Evolutionary conservation across 345 rosid genomes (phyloP).

Genomic region (Sonneratia caseolaris): DNA sequence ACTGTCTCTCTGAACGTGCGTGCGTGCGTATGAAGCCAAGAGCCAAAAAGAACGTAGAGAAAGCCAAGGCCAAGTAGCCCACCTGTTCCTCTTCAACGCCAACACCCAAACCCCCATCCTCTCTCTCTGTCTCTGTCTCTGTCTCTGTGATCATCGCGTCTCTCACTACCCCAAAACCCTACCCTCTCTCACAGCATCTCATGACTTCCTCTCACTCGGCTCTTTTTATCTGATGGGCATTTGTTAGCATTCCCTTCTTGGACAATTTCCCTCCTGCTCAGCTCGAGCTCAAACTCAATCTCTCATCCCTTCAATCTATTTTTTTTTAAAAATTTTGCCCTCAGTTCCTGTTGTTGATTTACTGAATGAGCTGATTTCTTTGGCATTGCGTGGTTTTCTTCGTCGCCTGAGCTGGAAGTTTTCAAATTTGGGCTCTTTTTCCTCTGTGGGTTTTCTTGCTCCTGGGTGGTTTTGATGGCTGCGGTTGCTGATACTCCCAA

Average conservation of each 20-base stretch:
- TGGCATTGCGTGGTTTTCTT: not conserved
- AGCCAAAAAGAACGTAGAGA: too few relatives aligned
- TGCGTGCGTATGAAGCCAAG: too few relatives aligned
- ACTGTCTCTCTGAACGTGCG: too few relatives aligned
- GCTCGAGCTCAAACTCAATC: not conserved
- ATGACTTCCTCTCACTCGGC: not conserved
- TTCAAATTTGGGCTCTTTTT: not conserved
- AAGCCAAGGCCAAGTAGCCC: too few relatives aligned
- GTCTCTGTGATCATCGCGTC: not conserved
- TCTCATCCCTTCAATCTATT: not conserved
- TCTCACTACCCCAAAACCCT: not conserved
- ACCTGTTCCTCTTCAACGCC: constrained; percentile 3
- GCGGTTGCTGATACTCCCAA: constrained; percentile 50
- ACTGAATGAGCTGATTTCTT: not conserved
- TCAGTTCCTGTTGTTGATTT: not conserved
- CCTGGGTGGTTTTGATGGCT: constrained; percentile 39
- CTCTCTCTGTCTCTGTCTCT: not conserved
- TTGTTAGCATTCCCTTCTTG: constrained; percentile 2
- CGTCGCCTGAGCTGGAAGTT: not conserved
- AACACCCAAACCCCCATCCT: not conserved
- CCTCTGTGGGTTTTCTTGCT: not conserved
- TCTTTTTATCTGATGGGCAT: constrained; percentile 3
- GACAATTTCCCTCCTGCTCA: not conserved
- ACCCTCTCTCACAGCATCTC: not conserved
- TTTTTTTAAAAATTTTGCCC: not conserved